These are phyloP conservation scores for Pyrus pyrifolia DNA, from an alignment of 306 rosid species.

Conservation along the genomic window DNA sequence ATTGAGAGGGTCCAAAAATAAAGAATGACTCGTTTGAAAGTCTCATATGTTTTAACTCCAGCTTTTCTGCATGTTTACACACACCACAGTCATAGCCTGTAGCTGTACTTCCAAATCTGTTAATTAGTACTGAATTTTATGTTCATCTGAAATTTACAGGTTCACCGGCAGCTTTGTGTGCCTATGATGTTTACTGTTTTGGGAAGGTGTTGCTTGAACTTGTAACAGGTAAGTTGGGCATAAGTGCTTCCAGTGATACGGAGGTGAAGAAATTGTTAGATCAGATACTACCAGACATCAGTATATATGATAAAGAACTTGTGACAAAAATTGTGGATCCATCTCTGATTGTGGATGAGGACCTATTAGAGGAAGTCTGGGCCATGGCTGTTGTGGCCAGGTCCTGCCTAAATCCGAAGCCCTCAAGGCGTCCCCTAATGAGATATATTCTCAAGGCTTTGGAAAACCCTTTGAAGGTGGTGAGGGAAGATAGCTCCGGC, in stretches of 20 bases:
- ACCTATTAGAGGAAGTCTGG: slow-evolving; percentile 95
- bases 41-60: not conserved
- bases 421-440: slow-evolving; percentile 83
- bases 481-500: slow-evolving; percentile 71
- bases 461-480: slow-evolving; percentile 90
- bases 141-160: slow-evolving; percentile 46
- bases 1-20: not conserved
- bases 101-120: not conserved
- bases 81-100: not conserved
- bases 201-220: slow-evolving; percentile 91
- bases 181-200: slow-evolving; percentile 87
- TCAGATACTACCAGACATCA: slow-evolving; percentile 54
- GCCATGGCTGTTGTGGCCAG: slow-evolving; percentile 91
- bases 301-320: slow-evolving; percentile 73
- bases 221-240: slow-evolving; percentile 78
- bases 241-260: slow-evolving; percentile 57
- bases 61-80: not conserved
- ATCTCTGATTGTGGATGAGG: slow-evolving; percentile 73
- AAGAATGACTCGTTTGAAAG: too few relatives aligned
- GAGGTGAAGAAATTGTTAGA: slow-evolving; percentile 58
- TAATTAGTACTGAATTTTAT: not conserved
- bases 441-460: slow-evolving; percentile 79
- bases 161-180: slow-evolving; percentile 52
- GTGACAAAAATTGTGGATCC: slow-evolving; percentile 80
- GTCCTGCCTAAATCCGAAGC: slow-evolving; percentile 86